Evolutionary conservation across 1,284 basidiomycete species (phyloP).

Genomic region (Malassezia japonica): DNA sequence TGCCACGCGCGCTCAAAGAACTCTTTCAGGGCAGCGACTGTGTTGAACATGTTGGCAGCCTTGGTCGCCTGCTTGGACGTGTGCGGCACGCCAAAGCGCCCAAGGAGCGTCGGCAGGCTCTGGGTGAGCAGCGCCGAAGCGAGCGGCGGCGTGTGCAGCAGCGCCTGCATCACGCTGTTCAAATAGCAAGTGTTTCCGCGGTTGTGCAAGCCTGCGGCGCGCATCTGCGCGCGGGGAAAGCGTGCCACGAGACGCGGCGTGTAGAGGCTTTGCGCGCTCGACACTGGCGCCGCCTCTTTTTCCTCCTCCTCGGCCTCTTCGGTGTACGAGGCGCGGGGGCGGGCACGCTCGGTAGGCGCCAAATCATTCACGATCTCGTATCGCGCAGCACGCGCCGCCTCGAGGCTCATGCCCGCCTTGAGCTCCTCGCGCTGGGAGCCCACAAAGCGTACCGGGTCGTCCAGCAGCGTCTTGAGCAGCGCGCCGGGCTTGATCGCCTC

Average conservation of each 20-base stretch:
- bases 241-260: slow-evolving; percentile 23
- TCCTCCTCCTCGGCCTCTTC: slow-evolving; percentile 9
- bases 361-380: slow-evolving; percentile 13
- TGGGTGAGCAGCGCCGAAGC: slow-evolving; percentile 60
- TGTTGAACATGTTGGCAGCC: slow-evolving; percentile 53
- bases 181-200: slow-evolving; percentile 95
- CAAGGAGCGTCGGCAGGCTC: slow-evolving; percentile 52
- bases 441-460: slow-evolving; percentile 16
- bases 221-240: slow-evolving; percentile 22
- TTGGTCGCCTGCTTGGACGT: slow-evolving; percentile 17
- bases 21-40: slow-evolving; percentile 47
- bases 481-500: slow-evolving; percentile 10
- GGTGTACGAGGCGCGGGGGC: neutral
- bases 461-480: slow-evolving; percentile 7
- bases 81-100: slow-evolving; percentile 20
- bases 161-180: slow-evolving; percentile 86
- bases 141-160: slow-evolving; percentile 85
- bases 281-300: slow-evolving; percentile 5
- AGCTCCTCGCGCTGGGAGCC: slow-evolving; percentile 16
- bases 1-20: slow-evolving; percentile 57
- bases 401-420: slow-evolving; percentile 12
- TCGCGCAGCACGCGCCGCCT: slow-evolving; percentile 14
- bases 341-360: neutral
- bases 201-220: slow-evolving; percentile 65
- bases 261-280: neutral